Conservation (phyloP, 2,329 filamentous ascomycete species). For the Trichophyton simii region DNA sequence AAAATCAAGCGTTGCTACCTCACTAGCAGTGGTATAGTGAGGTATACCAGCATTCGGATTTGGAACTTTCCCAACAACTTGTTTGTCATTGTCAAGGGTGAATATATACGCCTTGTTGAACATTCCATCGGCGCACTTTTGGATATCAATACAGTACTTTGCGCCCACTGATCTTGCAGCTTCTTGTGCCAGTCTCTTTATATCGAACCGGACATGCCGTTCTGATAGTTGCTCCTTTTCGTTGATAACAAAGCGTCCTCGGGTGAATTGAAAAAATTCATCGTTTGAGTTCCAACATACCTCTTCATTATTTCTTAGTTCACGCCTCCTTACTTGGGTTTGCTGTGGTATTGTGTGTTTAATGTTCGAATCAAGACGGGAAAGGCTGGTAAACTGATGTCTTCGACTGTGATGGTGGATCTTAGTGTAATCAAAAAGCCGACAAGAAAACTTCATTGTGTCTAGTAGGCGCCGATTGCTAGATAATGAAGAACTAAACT, state of each 20-base stretch:
- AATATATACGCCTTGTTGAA: conserved; percentile 18
- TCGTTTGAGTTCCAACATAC: neutral
- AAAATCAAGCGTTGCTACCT: conserved; percentile 29
- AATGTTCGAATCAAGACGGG: too few species aligned
- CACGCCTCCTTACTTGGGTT: too few species aligned
- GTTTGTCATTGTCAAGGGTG: conserved; percentile 8
- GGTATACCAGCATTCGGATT: conserved; percentile 9
- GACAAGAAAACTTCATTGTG: too few species aligned
- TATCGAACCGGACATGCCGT: conserved; percentile 20
- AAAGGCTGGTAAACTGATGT: too few species aligned
- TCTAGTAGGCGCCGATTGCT: too few species aligned
- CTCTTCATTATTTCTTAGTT: too few species aligned
- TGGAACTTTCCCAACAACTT: conserved; percentile 10
- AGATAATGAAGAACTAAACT: too few species aligned
- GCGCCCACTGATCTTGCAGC: conserved; percentile 21
- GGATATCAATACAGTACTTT: conserved; percentile 1
- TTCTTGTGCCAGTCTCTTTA: conserved; percentile 22
- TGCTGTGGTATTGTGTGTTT: too few species aligned
- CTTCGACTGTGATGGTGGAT: too few species aligned
- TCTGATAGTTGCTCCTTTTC: conserved; percentile 4
- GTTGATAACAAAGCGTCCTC: conserved; percentile 7
- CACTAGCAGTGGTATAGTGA: conserved; percentile 20
- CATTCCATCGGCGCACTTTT: conserved; percentile 10
- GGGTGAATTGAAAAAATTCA: conserved; percentile 8
- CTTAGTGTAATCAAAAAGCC: too few species aligned